Base-by-base conservation (phyloP, 2,329 filamentous ascomycete genomes). In the Sporothrix phasma region DNA sequence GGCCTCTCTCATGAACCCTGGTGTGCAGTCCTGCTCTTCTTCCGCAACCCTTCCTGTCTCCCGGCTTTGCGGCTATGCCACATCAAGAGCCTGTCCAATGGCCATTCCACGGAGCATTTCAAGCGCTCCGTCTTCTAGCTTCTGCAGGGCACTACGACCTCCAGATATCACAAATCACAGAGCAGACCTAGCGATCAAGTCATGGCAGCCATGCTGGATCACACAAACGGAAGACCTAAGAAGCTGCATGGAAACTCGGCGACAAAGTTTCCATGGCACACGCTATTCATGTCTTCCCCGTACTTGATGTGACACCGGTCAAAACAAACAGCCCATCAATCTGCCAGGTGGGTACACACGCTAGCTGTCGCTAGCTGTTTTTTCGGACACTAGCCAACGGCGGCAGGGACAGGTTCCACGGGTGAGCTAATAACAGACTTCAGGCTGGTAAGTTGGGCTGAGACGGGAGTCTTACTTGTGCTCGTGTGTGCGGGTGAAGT, bases 181-280 rank as follows among this genome's bases (percentile, higher is more conserved):
- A 2, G 5, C 26, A 34, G 26, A n/a, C 26, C 34, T 37, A 11
- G 6, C 3, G 2, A 11, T 37, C 26, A 53, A 34, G 26, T 17
- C 7, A 53, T 6, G 26, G 34, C 34, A 26, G 26, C 24, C 26
- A 47, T 26, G 26, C 47, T 51, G 46, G 46, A n/a, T n/a, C 46
- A 45, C 61, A 31, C 46, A 56, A 43, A 3, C 19, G 26, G 54
- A 56, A 56, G 15, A 7, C 13, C 8, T 58, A 47, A 37, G 26
- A 63, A 63, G 61, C 61, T 56, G 37, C 61, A 63, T 43, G 49
- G 61, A 63, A 56, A 6, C 37, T n/a, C n/a, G n/a, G n/a, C 37
- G 61, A 17, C 61, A 34, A 58, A 39, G 49, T 24, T 63, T 63
- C 61, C 61, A 47, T 56, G 41, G 19, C 51, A 46, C 41, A 24